Percentiles rank a stretch among this genome's conserved stretches.
These are phyloP conservation scores for Schizophyllum commune DNA, from an alignment of 1,284 basidiomycete genomes.

Conservation along the genomic window DNA sequence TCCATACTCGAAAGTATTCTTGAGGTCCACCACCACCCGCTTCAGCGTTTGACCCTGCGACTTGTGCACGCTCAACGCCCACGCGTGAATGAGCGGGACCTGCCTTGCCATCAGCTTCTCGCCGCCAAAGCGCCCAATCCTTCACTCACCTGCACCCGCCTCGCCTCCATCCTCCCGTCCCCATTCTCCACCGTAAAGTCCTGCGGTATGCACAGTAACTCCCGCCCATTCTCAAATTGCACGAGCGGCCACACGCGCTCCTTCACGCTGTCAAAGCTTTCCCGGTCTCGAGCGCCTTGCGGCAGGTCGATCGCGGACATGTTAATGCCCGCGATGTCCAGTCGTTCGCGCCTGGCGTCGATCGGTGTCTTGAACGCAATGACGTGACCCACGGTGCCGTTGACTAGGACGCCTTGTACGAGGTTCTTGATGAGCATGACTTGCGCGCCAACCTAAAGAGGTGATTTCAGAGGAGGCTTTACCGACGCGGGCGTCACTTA, in stretches of 20 bases:
- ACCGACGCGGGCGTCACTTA: background rate
- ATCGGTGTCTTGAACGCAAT: slow-evolving; percentile 43
- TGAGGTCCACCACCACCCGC: slow-evolving; percentile 65
- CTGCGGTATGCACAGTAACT: slow-evolving; percentile 39
- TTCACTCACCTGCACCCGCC: slow-evolving; percentile 38
- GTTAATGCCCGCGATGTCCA: slow-evolving; percentile 4
- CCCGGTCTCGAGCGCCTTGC: background rate
- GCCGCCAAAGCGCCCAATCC: background rate
- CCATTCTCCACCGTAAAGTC: slow-evolving; percentile 54
- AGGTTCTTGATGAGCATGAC: slow-evolving; percentile 72
- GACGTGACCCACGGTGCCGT: slow-evolving; percentile 76
- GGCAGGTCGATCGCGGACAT: background rate
- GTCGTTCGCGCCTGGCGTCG: slow-evolving; percentile 13
- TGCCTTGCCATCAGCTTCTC: slow-evolving; percentile 20
- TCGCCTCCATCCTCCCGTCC: slow-evolving; percentile 43
- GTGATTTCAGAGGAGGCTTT: slow-evolving; percentile 12
- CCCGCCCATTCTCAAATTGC: slow-evolving; percentile 37
- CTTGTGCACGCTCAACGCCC: slow-evolving; percentile 83
- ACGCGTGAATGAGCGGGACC: slow-evolving; percentile 73
- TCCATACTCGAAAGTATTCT: slow-evolving; percentile 72
- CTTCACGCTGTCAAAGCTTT: slow-evolving; percentile 2
- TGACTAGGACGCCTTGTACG: slow-evolving; percentile 74
- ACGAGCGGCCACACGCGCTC: slow-evolving; percentile 46
- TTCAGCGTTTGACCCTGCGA: slow-evolving; percentile 80
- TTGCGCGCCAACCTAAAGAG: slow-evolving; percentile 46